Base-by-base conservation (phyloP, 75 land plant species). In the Adiantum capillusveneris region DNA sequence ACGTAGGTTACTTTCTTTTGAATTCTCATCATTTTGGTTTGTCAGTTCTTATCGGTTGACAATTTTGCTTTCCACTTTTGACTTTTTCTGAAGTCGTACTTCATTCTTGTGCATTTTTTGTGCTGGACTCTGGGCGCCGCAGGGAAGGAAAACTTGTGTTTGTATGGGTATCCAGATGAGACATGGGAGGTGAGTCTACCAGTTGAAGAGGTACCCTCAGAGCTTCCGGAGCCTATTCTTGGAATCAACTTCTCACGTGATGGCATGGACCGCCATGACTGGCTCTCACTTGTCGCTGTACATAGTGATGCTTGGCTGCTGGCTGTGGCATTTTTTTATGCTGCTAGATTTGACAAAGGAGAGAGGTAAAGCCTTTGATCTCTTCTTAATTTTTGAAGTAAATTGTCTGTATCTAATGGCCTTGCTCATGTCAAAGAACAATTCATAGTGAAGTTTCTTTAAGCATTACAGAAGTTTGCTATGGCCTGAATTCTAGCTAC, bases 211-310 rank as follows among this genome's bases (percentile, higher is more conserved):
- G 84, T 81, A 19, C 84, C 84, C 27, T 84, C 84, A 18, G 85
- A 82, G 65, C 85, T 82, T 57, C 85, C 85, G 20, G 85, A 83
- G 39, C 86, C 86, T 42, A 84, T 80, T 7, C 46, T 83, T 48
- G 86, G 86, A 24, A 83, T 83, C 53, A 83, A 83, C 54, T 83
- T 83, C 64, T 85, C 86, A 44, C 73, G 86, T 49, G 86, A 83
- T 62, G 86, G 86, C 34, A 83, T 83, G 86, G 72, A 73, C 58
- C 65, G 72, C 24, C 31, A 71, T 20, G 63, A 65, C 22, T 71
- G 74, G 74, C 62, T 71, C 26, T 67, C 71, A 17, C 51, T 65
- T 13, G 71, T 65, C 17, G 74, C 71, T 22, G 62, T 71, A 18
- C 74, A 71, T 52, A 67, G 62, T 58, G 74, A 71, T 58, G 28